Evolutionary conservation across 176 grass and related monocot genomes (phyloP).

Genomic region (Lolium rigidum): DNA sequence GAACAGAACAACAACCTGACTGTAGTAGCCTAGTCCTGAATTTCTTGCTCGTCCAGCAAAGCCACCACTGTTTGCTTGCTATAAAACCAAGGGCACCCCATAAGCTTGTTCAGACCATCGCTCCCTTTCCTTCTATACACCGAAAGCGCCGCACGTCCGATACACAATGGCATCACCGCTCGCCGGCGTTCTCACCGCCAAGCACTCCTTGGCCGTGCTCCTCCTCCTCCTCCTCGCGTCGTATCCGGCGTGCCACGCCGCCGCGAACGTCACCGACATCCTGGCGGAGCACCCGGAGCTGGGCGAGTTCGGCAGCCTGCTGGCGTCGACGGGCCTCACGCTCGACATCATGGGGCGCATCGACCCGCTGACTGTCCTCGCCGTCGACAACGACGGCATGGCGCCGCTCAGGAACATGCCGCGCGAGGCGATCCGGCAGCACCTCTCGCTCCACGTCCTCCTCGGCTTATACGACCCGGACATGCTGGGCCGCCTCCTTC

Average conservation of each 20-base stretch:
- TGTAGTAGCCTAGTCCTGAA: too few species aligned
- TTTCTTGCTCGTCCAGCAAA: too few species aligned
- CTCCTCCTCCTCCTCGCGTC: background rate
- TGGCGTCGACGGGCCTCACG: constrained; percentile 51
- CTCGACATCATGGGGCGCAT: constrained; percentile 40
- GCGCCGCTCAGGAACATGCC: background rate
- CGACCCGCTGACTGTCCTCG: constrained; percentile 26
- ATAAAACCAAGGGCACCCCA: constrained; percentile 23
- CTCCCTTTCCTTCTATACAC: background rate
- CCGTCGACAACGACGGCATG: background rate
- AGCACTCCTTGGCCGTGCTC: background rate
- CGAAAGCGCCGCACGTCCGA: background rate
- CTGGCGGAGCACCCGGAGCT: constrained; percentile 52
- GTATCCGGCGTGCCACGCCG: background rate
- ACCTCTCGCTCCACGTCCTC: background rate
- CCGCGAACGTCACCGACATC: constrained; percentile 66
- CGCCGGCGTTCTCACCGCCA: background rate
- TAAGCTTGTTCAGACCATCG: background rate
- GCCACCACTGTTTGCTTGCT: background rate
- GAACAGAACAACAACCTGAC: too few species aligned
- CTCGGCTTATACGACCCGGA: background rate
- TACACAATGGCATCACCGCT: background rate
- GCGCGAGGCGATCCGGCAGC: background rate
- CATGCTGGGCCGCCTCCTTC: too few species aligned
- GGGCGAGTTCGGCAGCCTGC: constrained; percentile 56